A percentile compares a stretch with the other conserved stretches of the same genome.
Evolutionary conservation across 805 yeast species (phyloP).

Genomic region (Lipomyces japonicus): DNA sequence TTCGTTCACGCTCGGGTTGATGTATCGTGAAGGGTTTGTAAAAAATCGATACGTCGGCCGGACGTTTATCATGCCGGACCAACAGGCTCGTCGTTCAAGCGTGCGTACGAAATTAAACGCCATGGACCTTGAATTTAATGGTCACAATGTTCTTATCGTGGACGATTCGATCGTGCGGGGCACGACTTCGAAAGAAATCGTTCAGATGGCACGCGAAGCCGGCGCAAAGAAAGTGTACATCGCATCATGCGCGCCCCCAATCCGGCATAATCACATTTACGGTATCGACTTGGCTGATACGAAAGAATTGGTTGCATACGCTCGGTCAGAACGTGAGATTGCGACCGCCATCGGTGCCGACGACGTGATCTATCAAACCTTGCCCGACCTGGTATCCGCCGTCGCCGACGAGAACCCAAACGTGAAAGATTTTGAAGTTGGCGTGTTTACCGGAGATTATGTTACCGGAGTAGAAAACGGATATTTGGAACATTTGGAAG

Average conservation of each 20-base stretch:
- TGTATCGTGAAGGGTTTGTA: slow-evolving; percentile 95
- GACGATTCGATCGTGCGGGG: slow-evolving; percentile 98
- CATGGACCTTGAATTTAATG: slow-evolving; percentile 87
- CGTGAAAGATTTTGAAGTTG: slow-evolving; percentile 77
- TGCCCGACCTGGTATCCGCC: slow-evolving; percentile 78
- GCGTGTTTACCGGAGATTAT: slow-evolving; percentile 93
- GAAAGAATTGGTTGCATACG: slow-evolving; percentile 85
- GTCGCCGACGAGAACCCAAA: slow-evolving; percentile 44
- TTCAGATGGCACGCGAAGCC: slow-evolving; percentile 97
- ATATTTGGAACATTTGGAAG: slow-evolving; percentile 77
- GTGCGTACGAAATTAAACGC: slow-evolving; percentile 95
- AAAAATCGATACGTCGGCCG: slow-evolving; percentile 96
- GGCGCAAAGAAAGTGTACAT: slow-evolving; percentile 94
- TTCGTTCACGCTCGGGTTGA: slow-evolving; percentile 72
- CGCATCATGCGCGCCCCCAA: slow-evolving; percentile 98
- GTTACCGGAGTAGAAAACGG: slow-evolving; percentile 90
- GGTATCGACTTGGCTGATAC: slow-evolving; percentile 98
- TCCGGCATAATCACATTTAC: slow-evolving; percentile 89
- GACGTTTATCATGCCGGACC: slow-evolving; percentile 98
- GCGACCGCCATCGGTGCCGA: slow-evolving; percentile 83
- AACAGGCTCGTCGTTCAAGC: slow-evolving; percentile 85
- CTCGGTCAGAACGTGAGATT: slow-evolving; percentile 69
- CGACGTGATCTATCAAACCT: slow-evolving; percentile 78
- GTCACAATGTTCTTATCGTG: slow-evolving; percentile 78
- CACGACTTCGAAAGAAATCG: slow-evolving; percentile 93